Conservation (phyloP, 2,329 filamentous ascomycete species). For the Gnomoniopsis smithogilvyi region DNA sequence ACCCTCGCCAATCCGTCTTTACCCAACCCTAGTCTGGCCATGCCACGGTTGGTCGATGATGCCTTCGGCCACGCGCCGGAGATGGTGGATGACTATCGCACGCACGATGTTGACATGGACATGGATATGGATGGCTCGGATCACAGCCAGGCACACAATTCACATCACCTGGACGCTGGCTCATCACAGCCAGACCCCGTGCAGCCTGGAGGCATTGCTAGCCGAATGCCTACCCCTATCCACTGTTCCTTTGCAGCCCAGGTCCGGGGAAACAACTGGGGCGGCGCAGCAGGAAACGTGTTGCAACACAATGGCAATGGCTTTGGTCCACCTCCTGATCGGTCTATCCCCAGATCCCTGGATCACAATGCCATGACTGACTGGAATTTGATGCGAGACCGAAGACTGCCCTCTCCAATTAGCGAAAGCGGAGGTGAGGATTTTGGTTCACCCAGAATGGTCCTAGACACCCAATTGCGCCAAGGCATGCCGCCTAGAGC, state of each 20-base stretch:
- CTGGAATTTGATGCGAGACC: slow-evolving; percentile 52
- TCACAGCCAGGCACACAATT: slow-evolving; percentile 15
- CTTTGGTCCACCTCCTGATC: slow-evolving; percentile 37
- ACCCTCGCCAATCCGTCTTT: slow-evolving; percentile 32
- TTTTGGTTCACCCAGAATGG: slow-evolving; percentile 35
- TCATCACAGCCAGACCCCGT: slow-evolving; percentile 29
- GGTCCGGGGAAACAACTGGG: slow-evolving; percentile 50
- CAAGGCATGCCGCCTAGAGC: slow-evolving; percentile 32
- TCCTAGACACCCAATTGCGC: slow-evolving; percentile 33
- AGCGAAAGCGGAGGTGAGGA: slow-evolving; percentile 52
- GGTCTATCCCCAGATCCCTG: slow-evolving; percentile 47
- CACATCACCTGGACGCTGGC: slow-evolving; percentile 27
- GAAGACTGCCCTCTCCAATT: slow-evolving; percentile 57
- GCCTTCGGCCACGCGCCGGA: slow-evolving; percentile 17
- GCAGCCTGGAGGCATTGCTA: slow-evolving; percentile 31
- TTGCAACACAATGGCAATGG: slow-evolving; percentile 34
- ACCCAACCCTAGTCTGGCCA: slow-evolving; percentile 19
- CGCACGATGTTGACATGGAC: slow-evolving; percentile 39
- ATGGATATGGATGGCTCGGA: slow-evolving; percentile 43
- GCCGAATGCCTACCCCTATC: slow-evolving; percentile 58
- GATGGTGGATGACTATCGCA: slow-evolving; percentile 29
- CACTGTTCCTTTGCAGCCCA: slow-evolving; percentile 55
- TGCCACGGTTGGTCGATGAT: slow-evolving; percentile 16
- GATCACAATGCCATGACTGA: slow-evolving; percentile 35
- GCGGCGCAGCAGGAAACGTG: slow-evolving; percentile 31